Evolutionary conservation across 1,139 yeast genomes (phyloP).

Genomic region (Yamadazyma buinensis): DNA sequence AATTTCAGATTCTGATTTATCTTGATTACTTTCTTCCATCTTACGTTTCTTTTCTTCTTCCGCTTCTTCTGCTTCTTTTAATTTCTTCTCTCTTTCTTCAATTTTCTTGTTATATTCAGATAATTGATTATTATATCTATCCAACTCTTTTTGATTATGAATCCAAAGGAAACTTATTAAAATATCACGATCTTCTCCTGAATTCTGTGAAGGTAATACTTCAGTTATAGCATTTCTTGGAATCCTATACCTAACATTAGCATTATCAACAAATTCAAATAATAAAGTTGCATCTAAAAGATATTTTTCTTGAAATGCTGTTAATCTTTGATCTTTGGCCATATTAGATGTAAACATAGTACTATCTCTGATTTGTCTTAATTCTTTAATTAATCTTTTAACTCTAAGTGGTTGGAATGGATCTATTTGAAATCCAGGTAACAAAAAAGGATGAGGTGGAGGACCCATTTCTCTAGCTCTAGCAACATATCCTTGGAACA

Average conservation of each 20-base stretch:
- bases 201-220: constrained; percentile 34
- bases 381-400: constrained; percentile 19
- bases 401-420: constrained; percentile 17
- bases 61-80: constrained; percentile 18
- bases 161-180: constrained; percentile 64
- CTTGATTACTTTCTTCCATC: constrained; percentile 14
- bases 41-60: constrained; percentile 20
- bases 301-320: constrained; percentile 75
- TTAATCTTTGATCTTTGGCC: constrained; percentile 47
- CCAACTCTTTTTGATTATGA: constrained; percentile 50
- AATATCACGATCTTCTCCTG: constrained; percentile 37
- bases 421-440: constrained; percentile 14
- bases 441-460: constrained; percentile 34
- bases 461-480: constrained; percentile 77
- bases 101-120: constrained; percentile 27
- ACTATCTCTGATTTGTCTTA: constrained; percentile 24
- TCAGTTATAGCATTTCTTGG: constrained; percentile 80
- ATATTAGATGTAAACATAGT: constrained; percentile 21
- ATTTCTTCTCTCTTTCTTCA: constrained; percentile 20
- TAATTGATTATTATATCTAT: constrained; percentile 40
- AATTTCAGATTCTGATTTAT: constrained; percentile 10
- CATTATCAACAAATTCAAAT: constrained; percentile 80
- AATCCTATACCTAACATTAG: constrained; percentile 66
- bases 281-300: constrained; percentile 67
- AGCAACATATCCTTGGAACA: constrained; percentile 75